Base-by-base conservation (phyloP, 768 basidiomycete genomes). In the Hypsizygus marmoreus region DNA sequence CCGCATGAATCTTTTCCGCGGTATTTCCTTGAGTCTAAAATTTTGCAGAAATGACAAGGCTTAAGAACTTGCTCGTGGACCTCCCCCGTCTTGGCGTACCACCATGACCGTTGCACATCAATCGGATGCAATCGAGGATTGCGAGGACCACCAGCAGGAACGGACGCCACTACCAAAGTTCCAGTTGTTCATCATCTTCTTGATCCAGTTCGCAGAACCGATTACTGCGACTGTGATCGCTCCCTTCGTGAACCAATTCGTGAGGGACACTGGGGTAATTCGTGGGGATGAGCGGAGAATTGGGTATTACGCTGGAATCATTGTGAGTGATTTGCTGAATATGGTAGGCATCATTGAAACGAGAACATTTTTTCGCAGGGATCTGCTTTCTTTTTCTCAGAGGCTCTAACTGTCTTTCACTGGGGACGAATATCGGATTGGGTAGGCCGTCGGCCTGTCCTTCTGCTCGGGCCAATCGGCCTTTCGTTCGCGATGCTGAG, bases 261-360 rank as follows among this genome's bases (percentile, higher is more conserved):
- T 79, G 32, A 61, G 70, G 33, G 66, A 71, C n/a, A 71, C 71
- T 7, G 73, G 72, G 0, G 62, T 77, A 6, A 76, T 70, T 7
- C 54, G 61, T 4, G 73, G 74, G 4, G 71, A 76, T 43, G 75
- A 76, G 47, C 62, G 56, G 3, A 72, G 65, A 42, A 74, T 68
- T 4, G 75, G 75, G 0, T 77, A 77, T 54, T 79, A 73, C 59
- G 75, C 74, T 36, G 76, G 75, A 5, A 43, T 77, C 25, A 70
- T 79, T 23, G 76, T 76, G 39, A 49, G 67, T 57, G 9, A 7
- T n/a, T 22, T n/a, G 9, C 2, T 14, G 4, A 20, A 37, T n/a
- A 12, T 36, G 30, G 20, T 22, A 23, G 24, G 30, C 16, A 6
- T 0, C 14, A 3, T 43, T 43, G 6, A 2, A 4, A 28, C 30